These are phyloP conservation scores for Ammopiptanthus mongolicus DNA, from an alignment of 306 rosid genomes.

Conservation along the genomic window DNA sequence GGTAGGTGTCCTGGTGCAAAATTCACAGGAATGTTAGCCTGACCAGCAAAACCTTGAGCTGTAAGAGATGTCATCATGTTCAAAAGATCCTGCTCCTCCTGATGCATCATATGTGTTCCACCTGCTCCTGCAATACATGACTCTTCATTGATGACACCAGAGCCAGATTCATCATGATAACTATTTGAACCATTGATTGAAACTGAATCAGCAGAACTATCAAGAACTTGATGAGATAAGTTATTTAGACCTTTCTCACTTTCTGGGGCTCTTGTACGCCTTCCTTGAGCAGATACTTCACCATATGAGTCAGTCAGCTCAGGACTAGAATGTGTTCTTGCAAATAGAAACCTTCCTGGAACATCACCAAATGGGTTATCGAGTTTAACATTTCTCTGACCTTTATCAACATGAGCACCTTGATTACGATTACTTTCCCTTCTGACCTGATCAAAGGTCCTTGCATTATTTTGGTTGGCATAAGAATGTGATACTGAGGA, in stretches of 20 bases:
- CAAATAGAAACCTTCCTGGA: conserved; percentile 59
- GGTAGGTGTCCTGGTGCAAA: conserved; percentile 53
- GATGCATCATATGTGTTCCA: conserved; percentile 66
- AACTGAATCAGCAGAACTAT: conserved; percentile 40
- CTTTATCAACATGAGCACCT: conserved; percentile 35
- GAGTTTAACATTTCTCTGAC: conserved; percentile 39
- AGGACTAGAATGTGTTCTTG: conserved; percentile 81
- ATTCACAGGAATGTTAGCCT: conserved; percentile 50
- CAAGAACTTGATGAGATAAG: conserved; percentile 34
- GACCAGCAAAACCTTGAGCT: conserved; percentile 53
- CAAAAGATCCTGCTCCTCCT: conserved; percentile 77
- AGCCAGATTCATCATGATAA: conserved; percentile 43
- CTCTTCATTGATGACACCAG: conserved; percentile 46
- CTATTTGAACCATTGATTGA: conserved; percentile 37
- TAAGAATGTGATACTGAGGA: conserved; percentile 23
- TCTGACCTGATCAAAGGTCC: conserved; percentile 40
- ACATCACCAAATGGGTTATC: conserved; percentile 39
- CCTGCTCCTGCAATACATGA: conserved; percentile 38
- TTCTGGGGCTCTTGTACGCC: conserved; percentile 38
- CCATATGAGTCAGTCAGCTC: conserved; percentile 68
- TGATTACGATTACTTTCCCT: conserved; percentile 37
- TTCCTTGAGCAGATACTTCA: conserved; percentile 51
- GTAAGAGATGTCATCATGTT: conserved; percentile 60
- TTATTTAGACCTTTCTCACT: conserved; percentile 37
- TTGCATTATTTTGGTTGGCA: conserved; percentile 36